A percentile compares a stretch with the other conserved stretches of the same genome.
These are phyloP conservation scores for Pestalotiopsis sp. DNA, from an alignment of 2,329 filamentous ascomycete genomes.

Conservation along the genomic window DNA sequence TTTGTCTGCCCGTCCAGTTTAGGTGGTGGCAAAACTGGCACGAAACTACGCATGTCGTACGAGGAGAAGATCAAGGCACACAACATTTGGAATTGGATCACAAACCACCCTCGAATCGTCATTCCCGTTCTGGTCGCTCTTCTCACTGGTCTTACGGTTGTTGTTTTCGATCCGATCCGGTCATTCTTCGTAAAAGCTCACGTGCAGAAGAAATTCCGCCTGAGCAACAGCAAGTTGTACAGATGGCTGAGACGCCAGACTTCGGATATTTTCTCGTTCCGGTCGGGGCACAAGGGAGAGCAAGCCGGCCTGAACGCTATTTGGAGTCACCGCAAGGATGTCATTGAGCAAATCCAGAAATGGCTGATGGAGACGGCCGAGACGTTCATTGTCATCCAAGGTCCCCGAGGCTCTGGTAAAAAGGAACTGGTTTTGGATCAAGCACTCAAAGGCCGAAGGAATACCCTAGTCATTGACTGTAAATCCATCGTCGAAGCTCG, in stretches of 20 bases:
- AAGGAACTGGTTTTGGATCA: constrained; percentile 84
- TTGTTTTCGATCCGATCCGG: constrained; percentile 90
- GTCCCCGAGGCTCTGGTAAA: constrained; percentile 88
- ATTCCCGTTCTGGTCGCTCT: constrained; percentile 81
- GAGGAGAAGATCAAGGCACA: constrained; percentile 75
- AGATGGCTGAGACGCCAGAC: constrained; percentile 80
- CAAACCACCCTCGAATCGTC: constrained; percentile 82
- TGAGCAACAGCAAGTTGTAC: constrained; percentile 72
- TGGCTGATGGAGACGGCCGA: constrained; percentile 88
- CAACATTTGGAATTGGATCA: constrained; percentile 84
- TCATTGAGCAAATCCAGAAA: constrained; percentile 78
- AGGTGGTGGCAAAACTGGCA: constrained; percentile 75
- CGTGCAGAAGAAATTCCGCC: constrained; percentile 73
- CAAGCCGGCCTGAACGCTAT: constrained; percentile 74
- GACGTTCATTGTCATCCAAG: constrained; percentile 92
- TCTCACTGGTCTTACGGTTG: constrained; percentile 78
- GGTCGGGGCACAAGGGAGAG: constrained; percentile 53
- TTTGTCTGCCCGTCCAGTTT: constrained; percentile 67
- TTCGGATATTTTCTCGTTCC: constrained; percentile 63
- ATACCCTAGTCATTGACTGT: constrained; percentile 87
- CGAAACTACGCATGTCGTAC: constrained; percentile 79
- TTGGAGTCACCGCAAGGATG: constrained; percentile 81
- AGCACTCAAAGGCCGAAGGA: constrained; percentile 71
- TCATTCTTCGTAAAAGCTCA: constrained; percentile 91
- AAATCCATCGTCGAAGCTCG: constrained; percentile 89